Base-by-base conservation (phyloP, 2,329 filamentous ascomycete genomes). In the Ophiocordyceps robertsii region DNA sequence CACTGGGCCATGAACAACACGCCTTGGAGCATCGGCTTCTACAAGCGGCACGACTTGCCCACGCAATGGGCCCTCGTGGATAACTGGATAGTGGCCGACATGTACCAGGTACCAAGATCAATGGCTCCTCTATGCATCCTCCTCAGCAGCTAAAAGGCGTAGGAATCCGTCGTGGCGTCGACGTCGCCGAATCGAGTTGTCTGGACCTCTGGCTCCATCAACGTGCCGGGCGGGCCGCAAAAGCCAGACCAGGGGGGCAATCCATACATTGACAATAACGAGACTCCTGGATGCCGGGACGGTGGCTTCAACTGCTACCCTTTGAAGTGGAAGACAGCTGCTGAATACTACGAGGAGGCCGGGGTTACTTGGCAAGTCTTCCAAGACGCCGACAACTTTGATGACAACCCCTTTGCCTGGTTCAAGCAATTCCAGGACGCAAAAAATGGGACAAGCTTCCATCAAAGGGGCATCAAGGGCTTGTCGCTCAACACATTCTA, bases 61-160 rank as follows among this genome's bases (percentile, higher is more conserved):
- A 62, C 71, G 14, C 72, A 76, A 16, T 76, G 68, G 52, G 64
- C 66, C 4, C 63, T 76, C 48, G 72, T 70, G 1, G 72, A 76
- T 43, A 68, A 61, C 10, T 76, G 68, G 65, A 70, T 71, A 0
- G 51, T 73, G 16, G 70, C 63, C 2, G 73, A 77, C 50, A 76
- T 75, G 71, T 75, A 76, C 45, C 70, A 60, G 42, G 49, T 46
- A 45, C 17, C 13, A 7, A 32, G 30, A 12, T 32, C 31, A n/a
- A 32, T 6, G n/a, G n/a, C 31, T 33, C 31, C n/a, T 13, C 13
- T 16, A 33, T 33, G 13, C 13, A 36, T 6, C 67, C 0, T 68
- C 67, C 42, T 4, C 30, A 35, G 6, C 31, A 11, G 31, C 53
- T 56, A 12, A 39, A 42, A 63, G 12, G 6, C 8, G 14, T 29